These are phyloP conservation scores for Tolypocladium nubicola DNA, from an alignment of 2,329 filamentous ascomycete species.

Conservation along the genomic window DNA sequence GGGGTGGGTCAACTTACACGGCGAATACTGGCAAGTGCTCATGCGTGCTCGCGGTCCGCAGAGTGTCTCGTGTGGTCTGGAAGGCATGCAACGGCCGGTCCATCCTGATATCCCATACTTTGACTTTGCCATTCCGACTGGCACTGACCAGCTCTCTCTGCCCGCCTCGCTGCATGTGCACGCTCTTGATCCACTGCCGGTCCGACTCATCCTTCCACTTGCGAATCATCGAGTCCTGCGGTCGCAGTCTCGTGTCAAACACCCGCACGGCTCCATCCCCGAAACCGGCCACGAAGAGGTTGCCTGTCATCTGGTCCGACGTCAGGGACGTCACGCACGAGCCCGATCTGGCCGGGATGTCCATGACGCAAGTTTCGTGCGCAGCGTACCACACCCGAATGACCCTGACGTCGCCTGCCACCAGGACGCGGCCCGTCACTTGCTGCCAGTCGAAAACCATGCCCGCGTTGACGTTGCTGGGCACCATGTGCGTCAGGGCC, in stretches of 20 bases:
- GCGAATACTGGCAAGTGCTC: constrained; percentile 96
- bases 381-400: constrained; percentile 95
- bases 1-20: constrained; percentile 50
- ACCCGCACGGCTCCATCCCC: constrained; percentile 90
- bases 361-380: constrained; percentile 82
- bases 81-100: constrained; percentile 66
- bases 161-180: constrained; percentile 93
- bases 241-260: constrained; percentile 78
- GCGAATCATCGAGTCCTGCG: constrained; percentile 85
- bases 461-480: constrained; percentile 87
- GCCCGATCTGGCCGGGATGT: constrained; percentile 88
- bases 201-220: constrained; percentile 87
- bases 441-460: constrained; percentile 99
- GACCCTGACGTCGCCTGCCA: constrained; percentile 89
- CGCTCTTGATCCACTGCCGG: constrained; percentile 87
- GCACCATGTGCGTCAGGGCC: constrained; percentile 85
- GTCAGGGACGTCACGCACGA: constrained; percentile 94
- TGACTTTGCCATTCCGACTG: constrained; percentile 85
- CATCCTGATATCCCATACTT: constrained; percentile 92
- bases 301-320: constrained; percentile 94
- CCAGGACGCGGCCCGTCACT: constrained; percentile 88
- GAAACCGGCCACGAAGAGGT: constrained; percentile 92
- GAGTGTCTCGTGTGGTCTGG: constrained; percentile 62
- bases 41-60: constrained; percentile 82
- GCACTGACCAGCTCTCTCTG: constrained; percentile 85